A percentile compares a stretch with the other conserved stretches of the same genome.
These are phyloP conservation scores for Carex pumila DNA, from an alignment of 176 grass and related monocot genomes.

Conservation along the genomic window DNA sequence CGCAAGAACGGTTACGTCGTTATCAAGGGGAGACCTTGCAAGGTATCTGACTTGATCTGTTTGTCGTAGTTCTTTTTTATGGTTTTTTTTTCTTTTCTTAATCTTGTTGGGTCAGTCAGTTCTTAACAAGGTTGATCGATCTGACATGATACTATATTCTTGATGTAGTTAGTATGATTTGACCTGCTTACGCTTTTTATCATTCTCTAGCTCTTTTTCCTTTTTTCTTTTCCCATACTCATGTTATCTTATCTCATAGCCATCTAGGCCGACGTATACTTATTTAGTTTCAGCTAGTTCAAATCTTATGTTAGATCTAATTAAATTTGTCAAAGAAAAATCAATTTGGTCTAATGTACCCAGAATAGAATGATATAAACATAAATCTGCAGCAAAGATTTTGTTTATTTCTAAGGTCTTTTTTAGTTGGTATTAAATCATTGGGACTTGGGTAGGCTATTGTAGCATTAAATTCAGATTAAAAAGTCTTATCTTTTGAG, in stretches of 20 bases:
- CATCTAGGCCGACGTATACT: neutral
- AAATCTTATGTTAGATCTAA: neutral
- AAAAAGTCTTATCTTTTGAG: neutral
- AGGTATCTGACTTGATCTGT: conserved; percentile 32
- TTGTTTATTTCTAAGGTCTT: neutral
- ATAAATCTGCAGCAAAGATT: neutral
- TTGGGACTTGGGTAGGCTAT: neutral
- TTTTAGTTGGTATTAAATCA: neutral
- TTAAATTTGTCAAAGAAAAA: neutral
- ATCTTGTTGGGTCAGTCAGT: neutral
- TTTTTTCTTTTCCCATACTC: neutral
- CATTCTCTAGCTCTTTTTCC: neutral
- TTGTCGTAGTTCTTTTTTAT: neutral
- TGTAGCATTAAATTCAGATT: neutral
- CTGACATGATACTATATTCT: neutral
- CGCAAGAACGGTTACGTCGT: conserved; percentile 84
- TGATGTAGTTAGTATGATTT: neutral
- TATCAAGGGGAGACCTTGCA: conserved; percentile 87
- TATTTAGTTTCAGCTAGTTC: neutral
- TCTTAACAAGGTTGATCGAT: neutral
- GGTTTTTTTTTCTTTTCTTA: neutral
- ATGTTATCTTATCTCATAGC: neutral
- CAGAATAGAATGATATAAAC: neutral
- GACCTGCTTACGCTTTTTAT: neutral
- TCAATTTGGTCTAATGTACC: neutral